Percentiles rank a stretch among this genome's conserved stretches.
Evolutionary conservation across 495 filamentous ascomycete genomes (phyloP).

Genomic region (Penicillium antarcticum): DNA sequence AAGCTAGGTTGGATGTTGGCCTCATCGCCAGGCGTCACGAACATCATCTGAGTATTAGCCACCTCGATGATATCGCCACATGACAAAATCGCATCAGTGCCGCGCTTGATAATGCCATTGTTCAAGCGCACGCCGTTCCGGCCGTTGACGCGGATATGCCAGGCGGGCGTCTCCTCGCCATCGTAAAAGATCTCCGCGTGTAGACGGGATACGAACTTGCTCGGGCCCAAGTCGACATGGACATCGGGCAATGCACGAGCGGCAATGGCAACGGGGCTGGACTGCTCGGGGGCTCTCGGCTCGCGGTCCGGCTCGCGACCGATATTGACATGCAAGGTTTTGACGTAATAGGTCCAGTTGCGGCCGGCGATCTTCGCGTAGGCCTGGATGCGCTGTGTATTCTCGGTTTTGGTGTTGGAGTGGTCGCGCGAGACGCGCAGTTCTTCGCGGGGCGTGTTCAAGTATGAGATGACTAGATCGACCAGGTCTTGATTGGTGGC

Average conservation of each 20-base stretch:
- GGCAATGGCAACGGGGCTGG: conserved; percentile 42
- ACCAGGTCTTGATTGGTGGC: conserved; percentile 62
- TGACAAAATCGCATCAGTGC: conserved; percentile 59
- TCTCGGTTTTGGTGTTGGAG: conserved; percentile 69
- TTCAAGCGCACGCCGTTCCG: conserved; percentile 87
- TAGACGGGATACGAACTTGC: conserved; percentile 83
- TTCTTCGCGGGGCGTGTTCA: conserved; percentile 55
- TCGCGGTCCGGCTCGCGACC: conserved; percentile 71
- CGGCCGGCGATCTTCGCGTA: conserved; percentile 91
- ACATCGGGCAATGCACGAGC: conserved; percentile 52
- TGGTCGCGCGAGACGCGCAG: conserved; percentile 71
- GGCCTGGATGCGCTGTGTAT: conserved; percentile 70
- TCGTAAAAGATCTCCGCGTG: conserved; percentile 88
- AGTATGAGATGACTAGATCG: conserved; percentile 67
- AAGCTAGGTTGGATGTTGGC: conserved; percentile 56
- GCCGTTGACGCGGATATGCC: conserved; percentile 83
- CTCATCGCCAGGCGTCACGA: conserved; percentile 72
- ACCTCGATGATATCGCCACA: conserved; percentile 90
- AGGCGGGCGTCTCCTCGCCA: conserved; percentile 54
- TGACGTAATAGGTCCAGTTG: conserved; percentile 94
- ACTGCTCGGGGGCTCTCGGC: conserved; percentile 40
- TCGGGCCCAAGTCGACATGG: conserved; percentile 90
- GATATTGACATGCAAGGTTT: conserved; percentile 74
- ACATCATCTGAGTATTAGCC: conserved; percentile 95
- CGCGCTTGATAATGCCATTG: conserved; percentile 61